Percentiles rank a stretch among this genome's conserved stretches.
Evolutionary conservation across 75 land plant species (phyloP).

Genomic region (Selaginella tamariscina): DNA sequence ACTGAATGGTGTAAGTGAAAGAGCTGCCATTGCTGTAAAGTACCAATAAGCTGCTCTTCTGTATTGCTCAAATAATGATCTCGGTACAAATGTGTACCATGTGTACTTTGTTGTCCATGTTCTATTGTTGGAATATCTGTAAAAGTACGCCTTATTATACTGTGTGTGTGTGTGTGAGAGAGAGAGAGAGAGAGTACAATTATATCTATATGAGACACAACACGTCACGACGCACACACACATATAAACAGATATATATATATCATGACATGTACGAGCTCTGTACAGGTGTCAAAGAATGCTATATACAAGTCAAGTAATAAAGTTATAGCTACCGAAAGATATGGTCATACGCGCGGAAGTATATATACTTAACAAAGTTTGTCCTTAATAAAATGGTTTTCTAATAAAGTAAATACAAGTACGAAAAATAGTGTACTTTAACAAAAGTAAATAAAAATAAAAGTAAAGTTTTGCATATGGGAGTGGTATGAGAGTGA

Average conservation of each 20-base stretch:
- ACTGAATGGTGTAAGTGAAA: neutral
- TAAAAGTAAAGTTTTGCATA: neutral
- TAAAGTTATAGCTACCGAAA: too few relatives aligned
- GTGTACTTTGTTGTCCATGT: conserved; percentile 10
- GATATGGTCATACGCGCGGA: too few relatives aligned
- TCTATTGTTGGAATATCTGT: conserved; percentile 6
- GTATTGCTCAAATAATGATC: conserved; percentile 10
- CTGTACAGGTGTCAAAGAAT: too few relatives aligned
- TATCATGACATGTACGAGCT: too few relatives aligned
- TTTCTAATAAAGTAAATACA: too few relatives aligned
- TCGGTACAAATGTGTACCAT: conserved; percentile 8
- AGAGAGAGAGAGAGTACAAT: neutral
- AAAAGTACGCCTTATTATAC: neutral
- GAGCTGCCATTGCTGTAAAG: neutral
- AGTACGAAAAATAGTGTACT: too few relatives aligned
- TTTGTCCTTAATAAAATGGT: too few relatives aligned
- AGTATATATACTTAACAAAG: too few relatives aligned
- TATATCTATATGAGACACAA: neutral
- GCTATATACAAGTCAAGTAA: too few relatives aligned
- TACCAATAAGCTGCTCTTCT: conserved; percentile 10
- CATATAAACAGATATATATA: neutral
- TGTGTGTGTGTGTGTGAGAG: neutral
- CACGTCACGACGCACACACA: neutral
- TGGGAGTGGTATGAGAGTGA: neutral
- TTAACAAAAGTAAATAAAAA: neutral